phyloP scores from a whole-genome alignment of 2,329 filamentous ascomycete species.

The Cephalotrichum gorgonifer region DNA sequence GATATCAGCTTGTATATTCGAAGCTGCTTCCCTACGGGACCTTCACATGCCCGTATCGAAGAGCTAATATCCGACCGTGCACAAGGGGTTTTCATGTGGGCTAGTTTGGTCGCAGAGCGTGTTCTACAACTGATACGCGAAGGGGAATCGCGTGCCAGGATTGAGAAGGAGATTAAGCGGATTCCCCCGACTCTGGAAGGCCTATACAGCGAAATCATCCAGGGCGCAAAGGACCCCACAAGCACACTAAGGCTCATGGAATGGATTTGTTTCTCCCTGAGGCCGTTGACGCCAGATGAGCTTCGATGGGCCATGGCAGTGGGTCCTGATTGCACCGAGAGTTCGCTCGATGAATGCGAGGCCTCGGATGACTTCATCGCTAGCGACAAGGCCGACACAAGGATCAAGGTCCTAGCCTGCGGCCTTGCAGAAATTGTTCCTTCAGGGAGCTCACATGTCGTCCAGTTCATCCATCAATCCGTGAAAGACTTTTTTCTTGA shows the following conservation, averaged over 20 bases:
- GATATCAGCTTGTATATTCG: slow-evolving; percentile 10
- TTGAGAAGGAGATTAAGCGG: slow-evolving; percentile 11
- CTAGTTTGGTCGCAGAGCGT: slow-evolving; percentile 15
- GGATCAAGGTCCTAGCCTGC: slow-evolving; percentile 14
- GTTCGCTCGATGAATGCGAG: slow-evolving; percentile 12
- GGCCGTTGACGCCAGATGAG: slow-evolving; percentile 15
- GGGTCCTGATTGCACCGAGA: slow-evolving; percentile 10
- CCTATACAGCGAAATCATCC: slow-evolving; percentile 15
- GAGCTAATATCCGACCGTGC: slow-evolving; percentile 15
- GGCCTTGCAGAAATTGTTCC: slow-evolving; percentile 16
- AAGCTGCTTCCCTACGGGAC: background rate
- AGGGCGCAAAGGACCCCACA: slow-evolving; percentile 6
- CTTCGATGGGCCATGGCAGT: slow-evolving; percentile 20
- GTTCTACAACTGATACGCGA: slow-evolving; percentile 9
- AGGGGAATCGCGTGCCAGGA: slow-evolving; percentile 6
- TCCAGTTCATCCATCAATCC: slow-evolving; percentile 24
- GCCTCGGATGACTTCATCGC: slow-evolving; percentile 9
- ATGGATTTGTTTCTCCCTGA: slow-evolving; percentile 20
- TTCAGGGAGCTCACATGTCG: slow-evolving; percentile 5
- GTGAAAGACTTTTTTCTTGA: slow-evolving; percentile 20
- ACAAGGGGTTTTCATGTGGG: slow-evolving; percentile 26
- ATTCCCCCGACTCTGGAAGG: slow-evolving; percentile 13
- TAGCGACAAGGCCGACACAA: slow-evolving; percentile 9
- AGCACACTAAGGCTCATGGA: slow-evolving; percentile 16
- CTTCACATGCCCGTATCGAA: background rate